Percentiles rank a stretch among this genome's conserved stretches.
These are phyloP conservation scores for Lunularia cruciata DNA, from an alignment of 225 moss, liverwort and hornwort species.

Conservation along the genomic window DNA sequence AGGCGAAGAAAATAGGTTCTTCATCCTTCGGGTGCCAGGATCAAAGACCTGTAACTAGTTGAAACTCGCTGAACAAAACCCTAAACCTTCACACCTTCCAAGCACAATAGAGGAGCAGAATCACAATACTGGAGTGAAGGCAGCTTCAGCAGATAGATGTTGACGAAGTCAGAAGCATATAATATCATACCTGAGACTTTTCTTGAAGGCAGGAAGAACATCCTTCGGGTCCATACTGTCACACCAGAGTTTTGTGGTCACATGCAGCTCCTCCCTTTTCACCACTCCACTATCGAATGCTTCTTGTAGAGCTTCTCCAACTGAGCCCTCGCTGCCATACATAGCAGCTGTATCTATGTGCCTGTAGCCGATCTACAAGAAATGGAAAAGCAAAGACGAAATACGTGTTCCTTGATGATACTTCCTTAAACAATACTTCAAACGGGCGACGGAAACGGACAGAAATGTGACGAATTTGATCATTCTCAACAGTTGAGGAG, in stretches of 20 bases:
- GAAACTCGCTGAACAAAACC: no score
- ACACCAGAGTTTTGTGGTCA: slow-evolving; percentile 46
- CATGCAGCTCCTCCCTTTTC: slow-evolving; percentile 51
- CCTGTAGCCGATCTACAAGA: slow-evolving; percentile 28
- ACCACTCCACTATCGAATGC: slow-evolving; percentile 19
- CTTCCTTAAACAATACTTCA: no score
- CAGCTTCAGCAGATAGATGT: neutral
- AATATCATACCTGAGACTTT: slow-evolving; percentile 37
- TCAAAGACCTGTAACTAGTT: no score
- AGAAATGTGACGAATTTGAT: no score
- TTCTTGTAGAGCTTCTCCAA: slow-evolving; percentile 21
- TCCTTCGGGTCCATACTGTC: slow-evolving; percentile 8
- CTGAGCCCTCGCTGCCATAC: slow-evolving; percentile 16
- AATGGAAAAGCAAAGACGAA: no score
- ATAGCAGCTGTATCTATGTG: slow-evolving; percentile 28
- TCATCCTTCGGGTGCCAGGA: no score
- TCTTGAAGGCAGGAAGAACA: slow-evolving; percentile 37
- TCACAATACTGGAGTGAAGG: neutral
- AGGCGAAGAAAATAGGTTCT: neutral
- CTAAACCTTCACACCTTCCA: no score
- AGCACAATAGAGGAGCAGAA: no score
- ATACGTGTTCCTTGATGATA: no score
- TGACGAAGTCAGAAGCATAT: neutral
- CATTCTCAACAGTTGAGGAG: no score
- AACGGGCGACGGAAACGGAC: no score